Base-by-base conservation (phyloP, 495 filamentous ascomycete genomes). In the Xylaria palmicola region DNA sequence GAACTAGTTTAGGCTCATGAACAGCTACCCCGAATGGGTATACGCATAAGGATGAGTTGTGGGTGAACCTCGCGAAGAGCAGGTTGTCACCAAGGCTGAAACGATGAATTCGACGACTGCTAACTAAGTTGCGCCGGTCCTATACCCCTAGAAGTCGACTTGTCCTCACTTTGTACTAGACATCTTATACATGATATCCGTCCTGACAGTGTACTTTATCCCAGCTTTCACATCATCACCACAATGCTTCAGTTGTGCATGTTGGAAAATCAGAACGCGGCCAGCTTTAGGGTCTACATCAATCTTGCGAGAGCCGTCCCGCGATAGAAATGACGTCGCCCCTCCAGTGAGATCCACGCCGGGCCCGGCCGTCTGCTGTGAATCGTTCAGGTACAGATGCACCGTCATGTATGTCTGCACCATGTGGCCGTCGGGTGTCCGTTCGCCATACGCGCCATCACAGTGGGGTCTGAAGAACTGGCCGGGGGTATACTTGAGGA, bases 391-490 rank as follows among this genome's bases (percentile, higher is more conserved):
- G 71, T 96, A 97, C 15, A 96, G 72, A 59, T 97, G 93, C 26
- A 96, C 73, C 0, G 93, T 96, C 65, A 86, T 88, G 54, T 85
- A 81, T 3, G 90, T 90, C 70, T 88, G 50, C 9, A 71, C 53
- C 0, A 45, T 79, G 26, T 68, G 67, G 12, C 76, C 68, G 62
- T 89, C 84, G 0, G 64, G 63, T 0, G 55, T 65, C 1, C 83
- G 79, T 9, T 87, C 88, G 13, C 74, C 68, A 67, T 90, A 97
- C 17, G 70, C 64, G 13, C 82, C 86, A 72, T 97, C 92, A 68
- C 84, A 87, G 68, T 97, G 92, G 9, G 88, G 77, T 48, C 77
- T 81, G 67, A 97, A 97, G 71, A 89, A 97, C 66, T 92, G 85
- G 0, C 90, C 91, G 9, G 78, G 71, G 1, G 80, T 83, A 70